A percentile compares a stretch with the other conserved stretches of the same genome.
phyloP scores from a whole-genome alignment of 2,329 filamentous ascomycete genomes.

The Fusarium sp. region DNA sequence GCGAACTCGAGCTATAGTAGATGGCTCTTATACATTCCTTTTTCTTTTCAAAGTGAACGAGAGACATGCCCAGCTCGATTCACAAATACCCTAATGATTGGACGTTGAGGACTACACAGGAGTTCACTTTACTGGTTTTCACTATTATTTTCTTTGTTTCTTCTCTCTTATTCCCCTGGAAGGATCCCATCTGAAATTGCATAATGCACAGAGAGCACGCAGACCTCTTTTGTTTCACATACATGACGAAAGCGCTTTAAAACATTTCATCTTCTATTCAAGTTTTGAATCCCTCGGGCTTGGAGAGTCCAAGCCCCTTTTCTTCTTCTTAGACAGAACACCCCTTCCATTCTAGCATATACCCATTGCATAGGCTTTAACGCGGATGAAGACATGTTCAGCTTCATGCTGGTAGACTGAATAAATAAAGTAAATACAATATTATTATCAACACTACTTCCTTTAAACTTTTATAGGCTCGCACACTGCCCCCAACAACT shows the following conservation, averaged over 20 bases:
- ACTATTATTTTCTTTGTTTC: constrained; percentile 7
- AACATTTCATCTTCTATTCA: constrained; percentile 28
- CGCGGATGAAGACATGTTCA: constrained; percentile 42
- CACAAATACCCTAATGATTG: constrained; percentile 40
- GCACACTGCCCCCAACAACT: too few species aligned
- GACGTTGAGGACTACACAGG: constrained; percentile 41
- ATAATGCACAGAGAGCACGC: constrained; percentile 38
- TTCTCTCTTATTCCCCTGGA: constrained; percentile 14
- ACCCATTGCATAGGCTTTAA: constrained; percentile 51
- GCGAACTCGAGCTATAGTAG: constrained; percentile 65
- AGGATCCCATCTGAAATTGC: constrained; percentile 37
- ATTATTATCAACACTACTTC: background rate
- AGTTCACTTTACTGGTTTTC: constrained; percentile 38
- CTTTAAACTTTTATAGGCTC: background rate
- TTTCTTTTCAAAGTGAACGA: constrained; percentile 1
- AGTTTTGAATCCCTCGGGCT: constrained; percentile 16
- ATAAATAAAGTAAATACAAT: constrained; percentile 21
- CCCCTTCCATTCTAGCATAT: constrained; percentile 50
- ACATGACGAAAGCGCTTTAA: constrained; percentile 25
- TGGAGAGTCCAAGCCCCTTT: constrained; percentile 21
- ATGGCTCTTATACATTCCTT: background rate
- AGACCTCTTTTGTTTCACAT: constrained; percentile 8
- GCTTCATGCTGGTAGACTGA: constrained; percentile 36
- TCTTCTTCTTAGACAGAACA: constrained; percentile 23
- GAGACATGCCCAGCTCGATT: constrained; percentile 6